phyloP scores from a whole-genome alignment of 306 rosid genomes.

The Sphenostylis stenocarpa region DNA sequence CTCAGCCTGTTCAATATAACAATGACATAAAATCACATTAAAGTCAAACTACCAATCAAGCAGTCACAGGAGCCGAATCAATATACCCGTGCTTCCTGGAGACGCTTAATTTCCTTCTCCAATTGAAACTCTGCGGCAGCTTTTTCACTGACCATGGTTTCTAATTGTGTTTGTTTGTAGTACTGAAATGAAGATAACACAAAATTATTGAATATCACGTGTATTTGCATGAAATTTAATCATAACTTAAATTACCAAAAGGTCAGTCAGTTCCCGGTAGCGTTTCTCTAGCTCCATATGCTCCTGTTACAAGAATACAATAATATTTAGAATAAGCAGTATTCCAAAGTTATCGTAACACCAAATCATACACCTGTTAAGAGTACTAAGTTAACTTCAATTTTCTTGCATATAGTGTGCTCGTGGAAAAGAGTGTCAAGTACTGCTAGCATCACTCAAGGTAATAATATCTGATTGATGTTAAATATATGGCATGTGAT shows the following conservation, averaged over 20 bases:
- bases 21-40: slow-evolving; percentile 22
- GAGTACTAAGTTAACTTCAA: slow-evolving; percentile 3
- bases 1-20: slow-evolving; percentile 67
- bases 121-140: slow-evolving; percentile 93
- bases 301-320: slow-evolving; percentile 60
- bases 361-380: background rate
- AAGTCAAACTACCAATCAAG: slow-evolving; percentile 20
- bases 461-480: slow-evolving; percentile 4
- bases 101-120: slow-evolving; percentile 92
- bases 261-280: slow-evolving; percentile 95
- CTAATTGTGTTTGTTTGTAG: slow-evolving; percentile 98
- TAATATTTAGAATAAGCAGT: slow-evolving; percentile 31
- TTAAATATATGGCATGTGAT: background rate
- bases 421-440: background rate
- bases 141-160: slow-evolving; percentile 95
- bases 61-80: slow-evolving; percentile 26
- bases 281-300: slow-evolving; percentile 98
- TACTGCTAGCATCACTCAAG: background rate
- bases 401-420: too few relatives aligned
- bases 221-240: slow-evolving; percentile 24
- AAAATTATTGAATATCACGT: slow-evolving; percentile 27
- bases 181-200: slow-evolving; percentile 52
- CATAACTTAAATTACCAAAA: slow-evolving; percentile 62
- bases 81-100: slow-evolving; percentile 86
- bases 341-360: slow-evolving; percentile 12